A percentile compares a stretch with the other conserved stretches of the same genome.
Evolutionary conservation across 441 rosid species (phyloP).

Genomic region (Pelargonium citronellum): DNA sequence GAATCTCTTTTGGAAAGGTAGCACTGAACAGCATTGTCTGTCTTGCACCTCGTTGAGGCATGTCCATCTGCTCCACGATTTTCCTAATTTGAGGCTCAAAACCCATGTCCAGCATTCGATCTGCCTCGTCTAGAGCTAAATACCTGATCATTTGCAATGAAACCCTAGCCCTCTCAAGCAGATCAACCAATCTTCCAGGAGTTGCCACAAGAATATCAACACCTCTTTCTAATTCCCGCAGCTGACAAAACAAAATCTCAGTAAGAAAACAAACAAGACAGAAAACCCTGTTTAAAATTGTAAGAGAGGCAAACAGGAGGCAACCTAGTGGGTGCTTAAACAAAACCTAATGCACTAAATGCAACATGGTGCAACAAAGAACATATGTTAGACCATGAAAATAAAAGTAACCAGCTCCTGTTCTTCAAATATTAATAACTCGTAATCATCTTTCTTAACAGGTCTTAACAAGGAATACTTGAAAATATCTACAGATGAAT

Average conservation of each 20-base stretch:
- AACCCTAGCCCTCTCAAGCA: slow-evolving; percentile 58
- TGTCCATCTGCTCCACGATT: slow-evolving; percentile 56
- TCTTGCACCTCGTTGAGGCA: slow-evolving; percentile 54
- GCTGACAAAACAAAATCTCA: slow-evolving; percentile 30
- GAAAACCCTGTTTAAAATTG: too few species aligned
- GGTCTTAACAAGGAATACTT: too few species aligned
- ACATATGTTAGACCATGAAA: too few species aligned
- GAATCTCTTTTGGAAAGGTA: slow-evolving; percentile 58
- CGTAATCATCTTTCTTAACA: too few species aligned
- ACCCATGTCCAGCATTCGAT: slow-evolving; percentile 67
- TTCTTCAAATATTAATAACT: too few species aligned
- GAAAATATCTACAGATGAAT: too few species aligned
- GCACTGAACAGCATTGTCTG: slow-evolving; percentile 65
- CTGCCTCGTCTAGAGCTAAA: slow-evolving; percentile 61
- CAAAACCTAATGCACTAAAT: too few species aligned
- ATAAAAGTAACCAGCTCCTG: too few species aligned
- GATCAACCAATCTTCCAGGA: slow-evolving; percentile 56
- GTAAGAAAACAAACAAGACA: slow-evolving; percentile 1
- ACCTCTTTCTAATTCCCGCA: slow-evolving; percentile 58
- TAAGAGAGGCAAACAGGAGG: background rate
- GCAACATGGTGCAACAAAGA: too few species aligned
- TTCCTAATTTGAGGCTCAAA: slow-evolving; percentile 66
- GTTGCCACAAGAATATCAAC: slow-evolving; percentile 60
- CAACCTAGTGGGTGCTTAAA: too few species aligned
- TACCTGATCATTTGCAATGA: slow-evolving; percentile 46